A percentile compares a stretch with the other conserved stretches of the same genome.
These are phyloP conservation scores for Coprinopsis cinerea DNA, from an alignment of 768 basidiomycete genomes.

Conservation along the genomic window DNA sequence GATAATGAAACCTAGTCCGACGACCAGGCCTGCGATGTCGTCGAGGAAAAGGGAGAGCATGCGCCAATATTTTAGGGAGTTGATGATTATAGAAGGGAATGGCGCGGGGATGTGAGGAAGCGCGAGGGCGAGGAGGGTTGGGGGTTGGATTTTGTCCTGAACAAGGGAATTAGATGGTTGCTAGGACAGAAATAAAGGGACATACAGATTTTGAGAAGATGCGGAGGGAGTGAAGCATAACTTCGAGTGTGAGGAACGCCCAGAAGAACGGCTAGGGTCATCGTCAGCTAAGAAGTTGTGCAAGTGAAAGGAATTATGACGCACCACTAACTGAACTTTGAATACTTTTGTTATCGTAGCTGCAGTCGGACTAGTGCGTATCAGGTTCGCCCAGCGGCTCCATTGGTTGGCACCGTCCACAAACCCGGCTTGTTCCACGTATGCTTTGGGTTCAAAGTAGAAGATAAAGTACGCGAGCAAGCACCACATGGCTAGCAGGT, in stretches of 20 bases:
- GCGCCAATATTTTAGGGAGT: slow-evolving; percentile 59
- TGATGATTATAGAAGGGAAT: slow-evolving; percentile 55
- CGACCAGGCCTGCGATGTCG: slow-evolving; percentile 61
- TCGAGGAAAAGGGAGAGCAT: slow-evolving; percentile 65
- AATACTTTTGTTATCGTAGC: slow-evolving; percentile 21
- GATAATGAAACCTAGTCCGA: slow-evolving; percentile 67
- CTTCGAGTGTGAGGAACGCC: slow-evolving; percentile 70
- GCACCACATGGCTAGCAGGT: slow-evolving; percentile 57
- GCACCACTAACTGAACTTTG: slow-evolving; percentile 55
- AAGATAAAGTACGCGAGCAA: slow-evolving; percentile 65
- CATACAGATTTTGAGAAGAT: slow-evolving; percentile 68
- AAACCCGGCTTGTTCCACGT: slow-evolving; percentile 30
- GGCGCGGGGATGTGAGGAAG: slow-evolving; percentile 65
- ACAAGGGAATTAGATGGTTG: not conserved
- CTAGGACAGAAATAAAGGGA: slow-evolving; percentile 1
- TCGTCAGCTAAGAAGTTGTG: slow-evolving; percentile 5
- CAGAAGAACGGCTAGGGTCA: slow-evolving; percentile 68
- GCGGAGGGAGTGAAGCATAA: slow-evolving; percentile 64
- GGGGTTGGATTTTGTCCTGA: slow-evolving; percentile 56
- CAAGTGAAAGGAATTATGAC: slow-evolving; percentile 18
- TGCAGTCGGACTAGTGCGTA: slow-evolving; percentile 27
- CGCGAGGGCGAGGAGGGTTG: slow-evolving; percentile 50
- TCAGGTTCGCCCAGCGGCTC: slow-evolving; percentile 61
- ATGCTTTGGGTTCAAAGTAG: slow-evolving; percentile 54
- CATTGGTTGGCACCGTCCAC: slow-evolving; percentile 31